phyloP scores from a whole-genome alignment of 345 rosid genomes.

The Ceriops decandra region DNA sequence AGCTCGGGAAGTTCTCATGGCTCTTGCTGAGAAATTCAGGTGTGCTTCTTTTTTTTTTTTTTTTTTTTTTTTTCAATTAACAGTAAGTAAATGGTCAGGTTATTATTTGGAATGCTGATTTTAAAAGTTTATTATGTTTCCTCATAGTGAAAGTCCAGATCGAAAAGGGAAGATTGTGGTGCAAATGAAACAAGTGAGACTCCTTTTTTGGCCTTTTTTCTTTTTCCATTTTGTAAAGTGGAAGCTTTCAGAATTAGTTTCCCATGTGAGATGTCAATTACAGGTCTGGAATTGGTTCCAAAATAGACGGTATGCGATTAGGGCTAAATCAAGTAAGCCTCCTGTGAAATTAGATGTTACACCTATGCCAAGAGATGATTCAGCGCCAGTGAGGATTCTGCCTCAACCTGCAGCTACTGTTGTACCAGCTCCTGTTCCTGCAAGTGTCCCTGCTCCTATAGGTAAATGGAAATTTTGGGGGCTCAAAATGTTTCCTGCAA shows the following conservation, averaged over 20 bases:
- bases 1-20: conserved; percentile 60
- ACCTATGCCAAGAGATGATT: conserved; percentile 63
- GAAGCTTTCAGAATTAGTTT: conserved; percentile 6
- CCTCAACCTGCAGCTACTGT: conserved; percentile 57
- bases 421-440: conserved; percentile 27
- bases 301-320: conserved; percentile 87
- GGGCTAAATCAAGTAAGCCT: conserved; percentile 75
- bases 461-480: conserved; percentile 40
- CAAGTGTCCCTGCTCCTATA: conserved; percentile 46
- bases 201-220: conserved; percentile 6
- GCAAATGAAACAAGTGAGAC: conserved; percentile 90
- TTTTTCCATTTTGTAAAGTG: not conserved
- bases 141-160: conserved; percentile 65
- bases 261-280: conserved; percentile 10
- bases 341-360: conserved; percentile 78
- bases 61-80: conserved; percentile 6
- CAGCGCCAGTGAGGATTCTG: conserved; percentile 50
- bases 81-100: conserved; percentile 5
- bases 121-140: conserved; percentile 13
- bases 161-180: conserved; percentile 80
- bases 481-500: not conserved
- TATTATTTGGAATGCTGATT: not conserved
- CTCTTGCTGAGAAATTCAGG: conserved; percentile 94
- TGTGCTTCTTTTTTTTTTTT: conserved; percentile 14
- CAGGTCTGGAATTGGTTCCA: conserved; percentile 99